Evolutionary conservation across 2,329 filamentous ascomycete genomes (phyloP).

Genomic region (Apiospora koreana): DNA sequence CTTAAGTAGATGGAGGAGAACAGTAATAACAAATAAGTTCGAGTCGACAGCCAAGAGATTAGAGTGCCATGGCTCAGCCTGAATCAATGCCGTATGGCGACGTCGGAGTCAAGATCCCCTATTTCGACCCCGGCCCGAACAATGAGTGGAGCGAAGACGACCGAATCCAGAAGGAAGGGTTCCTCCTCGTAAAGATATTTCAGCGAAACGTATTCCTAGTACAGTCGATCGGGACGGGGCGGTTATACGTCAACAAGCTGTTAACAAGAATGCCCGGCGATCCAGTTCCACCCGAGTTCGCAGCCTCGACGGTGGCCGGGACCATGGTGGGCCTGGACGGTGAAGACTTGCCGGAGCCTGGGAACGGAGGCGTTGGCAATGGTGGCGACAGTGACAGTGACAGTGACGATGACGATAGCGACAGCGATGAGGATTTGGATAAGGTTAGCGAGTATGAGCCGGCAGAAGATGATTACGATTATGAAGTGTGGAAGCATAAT

Average conservation of each 20-base stretch:
- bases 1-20: background rate
- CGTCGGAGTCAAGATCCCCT: background rate
- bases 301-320: background rate
- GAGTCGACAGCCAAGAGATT: too few species aligned
- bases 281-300: background rate
- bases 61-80: background rate
- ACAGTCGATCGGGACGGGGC: background rate
- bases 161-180: background rate
- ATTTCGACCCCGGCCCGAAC: background rate
- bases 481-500: background rate
- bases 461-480: background rate
- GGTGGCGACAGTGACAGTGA: background rate
- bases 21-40: background rate
- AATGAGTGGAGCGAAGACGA: background rate
- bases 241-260: background rate
- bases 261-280: background rate
- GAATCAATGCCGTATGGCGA: background rate
- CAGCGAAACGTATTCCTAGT: background rate
- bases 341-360: background rate
- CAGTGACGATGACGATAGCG: background rate
- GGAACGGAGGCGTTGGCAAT: background rate
- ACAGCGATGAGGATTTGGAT: background rate
- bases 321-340: background rate
- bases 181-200: background rate
- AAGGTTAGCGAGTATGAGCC: background rate